Evolutionary conservation across 495 filamentous ascomycete species (phyloP), one percentile per base, ranked within the genome.

Genomic region (Staphylotrichum tortipilum): DNA sequence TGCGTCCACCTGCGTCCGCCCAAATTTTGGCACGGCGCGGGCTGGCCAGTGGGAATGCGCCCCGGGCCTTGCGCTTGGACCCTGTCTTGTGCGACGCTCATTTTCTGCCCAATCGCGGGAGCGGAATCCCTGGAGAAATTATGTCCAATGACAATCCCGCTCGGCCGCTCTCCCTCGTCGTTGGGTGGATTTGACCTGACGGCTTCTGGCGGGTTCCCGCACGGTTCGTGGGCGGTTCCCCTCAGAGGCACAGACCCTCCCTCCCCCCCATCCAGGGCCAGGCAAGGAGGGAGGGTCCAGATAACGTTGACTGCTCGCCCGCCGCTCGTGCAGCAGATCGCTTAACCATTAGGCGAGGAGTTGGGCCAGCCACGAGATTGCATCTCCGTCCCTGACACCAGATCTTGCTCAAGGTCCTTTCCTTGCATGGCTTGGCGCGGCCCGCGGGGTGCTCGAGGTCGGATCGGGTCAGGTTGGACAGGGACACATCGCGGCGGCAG

Each of bases 31-130:
- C 10, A 28, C 26, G 26, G 6, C 26, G 10, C 26, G 10, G 26
- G 26, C 26, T 28, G 6, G 52, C 40, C 63, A 58, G 64, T 56
- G 64, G 56, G 61, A 59, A 66, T 56, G 35, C 47, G 40, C 6
- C 6, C 26, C 31, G 10, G 14, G 41, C 37, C 45, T 23, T 51
- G 57, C 53, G 62, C 59, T 64, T 59, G 59, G 61, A 46, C 57
- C 60, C 44, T 44, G 44, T 34, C 60, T 55, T 61, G 60, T 51
- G 58, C 53, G 50, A 45, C 17, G 33, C 14, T 17, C 36, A 59
- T 59, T 70, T 69, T 65, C 64, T 68, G 62, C 52, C 68, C 66
- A 70, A 69, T 69, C 55, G 58, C 53, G 55, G 59, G 64, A 58
- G 62, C 59, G 57, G 58, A 50, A 58, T 55, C 49, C 60, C 64